Evolutionary conservation across 2,329 filamentous ascomycete genomes (phyloP).

Genomic region (Penicillium sp.): DNA sequence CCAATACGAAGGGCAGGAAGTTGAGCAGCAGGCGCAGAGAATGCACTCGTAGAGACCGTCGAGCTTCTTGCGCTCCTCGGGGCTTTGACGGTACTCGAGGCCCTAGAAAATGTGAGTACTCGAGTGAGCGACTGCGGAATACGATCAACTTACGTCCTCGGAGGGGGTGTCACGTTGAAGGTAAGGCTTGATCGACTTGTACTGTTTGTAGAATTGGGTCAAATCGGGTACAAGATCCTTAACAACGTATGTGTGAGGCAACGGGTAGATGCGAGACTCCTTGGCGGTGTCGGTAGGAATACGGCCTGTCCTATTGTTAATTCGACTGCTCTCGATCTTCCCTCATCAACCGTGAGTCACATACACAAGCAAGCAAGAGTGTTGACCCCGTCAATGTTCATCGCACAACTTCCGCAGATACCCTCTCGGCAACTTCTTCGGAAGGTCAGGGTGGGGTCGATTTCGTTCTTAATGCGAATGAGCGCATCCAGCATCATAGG

Average conservation of each 20-base stretch:
- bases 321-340: constrained; percentile 5
- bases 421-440: constrained; percentile 95
- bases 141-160: constrained; percentile 70
- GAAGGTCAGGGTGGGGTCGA: constrained; percentile 96
- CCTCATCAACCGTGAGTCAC: constrained; percentile 44
- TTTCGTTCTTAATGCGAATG: constrained; percentile 98
- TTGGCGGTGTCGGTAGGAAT: constrained; percentile 82
- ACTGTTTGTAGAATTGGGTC: constrained; percentile 99
- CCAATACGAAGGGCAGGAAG: constrained; percentile 99
- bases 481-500: constrained; percentile 98
- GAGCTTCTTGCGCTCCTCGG: constrained; percentile 92
- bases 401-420: constrained; percentile 97
- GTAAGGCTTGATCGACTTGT: constrained; percentile 99
- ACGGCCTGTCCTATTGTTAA: constrained; percentile 66
- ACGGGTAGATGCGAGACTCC: constrained; percentile 93
- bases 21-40: constrained; percentile 98
- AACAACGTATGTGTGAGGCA: constrained; percentile 98
- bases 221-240: constrained; percentile 98
- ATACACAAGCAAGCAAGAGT: constrained; percentile 96
- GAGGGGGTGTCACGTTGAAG: constrained; percentile 87
- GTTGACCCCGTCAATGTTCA: constrained; percentile 99
- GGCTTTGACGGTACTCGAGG: constrained; percentile 88
- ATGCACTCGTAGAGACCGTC: constrained; percentile 99
- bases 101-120: constrained; percentile 60
- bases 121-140: background rate